These are phyloP conservation scores for Podospora appendiculata DNA, from an alignment of 495 filamentous ascomycete species.

Conservation along the genomic window DNA sequence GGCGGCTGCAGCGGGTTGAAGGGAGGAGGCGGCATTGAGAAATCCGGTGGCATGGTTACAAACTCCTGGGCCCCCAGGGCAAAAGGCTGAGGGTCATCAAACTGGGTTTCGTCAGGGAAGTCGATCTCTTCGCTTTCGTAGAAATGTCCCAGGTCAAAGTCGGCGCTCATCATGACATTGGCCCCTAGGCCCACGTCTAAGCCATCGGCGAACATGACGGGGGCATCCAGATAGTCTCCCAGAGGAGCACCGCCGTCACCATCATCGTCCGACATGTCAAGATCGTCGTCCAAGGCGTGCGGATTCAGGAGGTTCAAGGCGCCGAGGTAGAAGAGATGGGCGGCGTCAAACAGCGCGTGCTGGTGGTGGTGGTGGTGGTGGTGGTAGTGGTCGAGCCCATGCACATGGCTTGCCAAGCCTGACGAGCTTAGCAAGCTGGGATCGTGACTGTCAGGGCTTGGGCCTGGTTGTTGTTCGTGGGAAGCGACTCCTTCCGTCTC, in stretches of 20 bases:
- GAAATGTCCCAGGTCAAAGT: neutral
- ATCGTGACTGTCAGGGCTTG: neutral
- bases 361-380: constrained; percentile 1
- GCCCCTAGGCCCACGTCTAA: constrained; percentile 10
- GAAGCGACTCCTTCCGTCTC: constrained; percentile 12
- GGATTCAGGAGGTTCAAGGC: neutral
- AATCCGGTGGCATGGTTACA: too few relatives aligned
- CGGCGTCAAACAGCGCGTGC: neutral
- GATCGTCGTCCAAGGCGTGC: constrained; percentile 13
- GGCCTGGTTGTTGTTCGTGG: constrained; percentile 9
- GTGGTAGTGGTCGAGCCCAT: constrained; percentile 3
- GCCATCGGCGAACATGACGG: constrained; percentile 12
- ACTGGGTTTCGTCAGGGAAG: too few relatives aligned
- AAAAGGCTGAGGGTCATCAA: too few relatives aligned
- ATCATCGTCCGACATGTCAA: constrained; percentile 11
- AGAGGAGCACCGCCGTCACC: constrained; percentile 7
- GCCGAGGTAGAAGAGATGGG: constrained; percentile 2
- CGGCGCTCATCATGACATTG: neutral
- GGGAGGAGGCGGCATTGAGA: neutral
- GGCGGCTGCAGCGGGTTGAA: constrained; percentile 1
- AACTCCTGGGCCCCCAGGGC: too few relatives aligned
- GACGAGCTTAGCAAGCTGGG: too few relatives aligned
- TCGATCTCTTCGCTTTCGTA: neutral
- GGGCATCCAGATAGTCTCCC: constrained; percentile 9
- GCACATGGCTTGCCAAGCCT: neutral